Evolutionary conservation across 805 yeast genomes (phyloP), one percentile per base, ranked within the genome.

Genomic region (Yarrowia keelungensis): DNA sequence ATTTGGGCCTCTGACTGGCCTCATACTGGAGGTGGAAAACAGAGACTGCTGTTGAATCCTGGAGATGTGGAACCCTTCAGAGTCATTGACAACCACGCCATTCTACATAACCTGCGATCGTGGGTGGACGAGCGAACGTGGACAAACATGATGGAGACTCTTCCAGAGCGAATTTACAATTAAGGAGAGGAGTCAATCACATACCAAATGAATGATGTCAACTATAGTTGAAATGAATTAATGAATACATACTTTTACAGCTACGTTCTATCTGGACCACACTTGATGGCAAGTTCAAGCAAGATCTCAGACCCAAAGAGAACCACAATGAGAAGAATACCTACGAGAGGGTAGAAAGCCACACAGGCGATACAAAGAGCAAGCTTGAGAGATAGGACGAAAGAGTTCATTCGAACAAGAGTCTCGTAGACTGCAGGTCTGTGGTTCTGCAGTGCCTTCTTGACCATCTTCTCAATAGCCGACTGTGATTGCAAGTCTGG

Each of bases 1-100:
- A 62, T 62, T 11, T 62, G 54, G 54, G 67, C 67, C 0, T 47
- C 67, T 2, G 67, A 62, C 26, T 62, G 67, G 67, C 67, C 67
- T 14, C 67, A 62, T 12, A 62, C 67, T 8, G 67, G 67, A 12
- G 67, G 67, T 5, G 67, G 67, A 19, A 38, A 38, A 47, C 45
- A 62, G 14, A 19, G 67, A 8, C 45, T 39, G 39, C 3, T 19
- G 38, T 16, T 62, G 15, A 46, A 49, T 1, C 67, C 54, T 8
- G 56, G 56, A 11, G 56, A 46, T 5, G 47, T 49, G 5, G 67
- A 62, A 14, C 67, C 67, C 7, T 62, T 62, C 47, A 35, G 67
- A 38, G 46, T 39, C 1, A 41, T 62, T 5, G 67, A 62, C 10
- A 62, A 62, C 26, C 46, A 38, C 2, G 67, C 67, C 8, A 62